A percentile compares a stretch with the other conserved stretches of the same genome.
phyloP scores from a whole-genome alignment of 1,284 basidiomycete species.

The Ceratobasidium sp. region DNA sequence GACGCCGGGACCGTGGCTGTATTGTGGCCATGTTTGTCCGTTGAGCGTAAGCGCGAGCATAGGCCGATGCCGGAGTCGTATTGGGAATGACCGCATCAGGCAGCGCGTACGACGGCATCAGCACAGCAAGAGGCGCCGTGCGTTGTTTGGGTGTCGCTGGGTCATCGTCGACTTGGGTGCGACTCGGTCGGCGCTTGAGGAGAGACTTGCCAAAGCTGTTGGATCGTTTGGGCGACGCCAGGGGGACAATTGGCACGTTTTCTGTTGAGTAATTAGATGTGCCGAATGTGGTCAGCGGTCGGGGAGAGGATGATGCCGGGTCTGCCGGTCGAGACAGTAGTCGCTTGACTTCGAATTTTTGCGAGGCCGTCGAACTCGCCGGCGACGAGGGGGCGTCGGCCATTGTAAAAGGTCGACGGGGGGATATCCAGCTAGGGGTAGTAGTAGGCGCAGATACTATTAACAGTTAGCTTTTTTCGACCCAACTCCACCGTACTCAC shows the following conservation, averaged over 20 bases:
- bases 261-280: too few relatives aligned
- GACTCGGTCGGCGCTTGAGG: conserved; percentile 18
- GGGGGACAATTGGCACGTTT: not conserved
- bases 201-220: not conserved
- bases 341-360: conserved; percentile 39
- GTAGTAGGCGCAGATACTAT: not conserved
- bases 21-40: conserved; percentile 20
- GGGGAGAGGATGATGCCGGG: not conserved
- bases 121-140: not conserved
- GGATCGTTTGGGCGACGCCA: not conserved
- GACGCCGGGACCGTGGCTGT: not conserved
- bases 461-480: not conserved
- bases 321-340: conserved; percentile 35
- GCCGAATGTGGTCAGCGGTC: conserved; percentile 26
- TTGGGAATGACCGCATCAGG: not conserved
- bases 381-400: conserved; percentile 6
- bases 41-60: conserved; percentile 30
- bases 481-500: not conserved
- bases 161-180: not conserved
- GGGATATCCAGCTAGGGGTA: conserved; percentile 21
- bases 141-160: not conserved
- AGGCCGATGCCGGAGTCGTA: conserved; percentile 26
- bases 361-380: conserved; percentile 29
- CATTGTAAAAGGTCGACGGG: conserved; percentile 16
- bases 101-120: not conserved